A percentile compares a stretch with the other conserved stretches of the same genome.
Evolutionary conservation across 176 grass and related monocot genomes (phyloP).

Genomic region (Luzula sylvatica): DNA sequence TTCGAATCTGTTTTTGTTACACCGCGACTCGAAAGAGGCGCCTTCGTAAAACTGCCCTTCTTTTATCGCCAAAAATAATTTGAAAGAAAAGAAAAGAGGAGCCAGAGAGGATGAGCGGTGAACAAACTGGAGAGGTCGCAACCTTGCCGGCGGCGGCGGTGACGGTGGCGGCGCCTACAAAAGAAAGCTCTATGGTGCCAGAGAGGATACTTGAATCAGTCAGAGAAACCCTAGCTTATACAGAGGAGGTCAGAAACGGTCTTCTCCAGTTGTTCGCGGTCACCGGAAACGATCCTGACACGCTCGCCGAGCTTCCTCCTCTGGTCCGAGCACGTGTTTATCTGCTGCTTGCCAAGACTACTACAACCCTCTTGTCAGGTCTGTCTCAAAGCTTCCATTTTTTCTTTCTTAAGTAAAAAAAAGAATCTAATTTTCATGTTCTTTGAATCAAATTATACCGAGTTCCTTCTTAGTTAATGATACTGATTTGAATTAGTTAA

Average conservation of each 20-base stretch:
- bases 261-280: conserved; percentile 49
- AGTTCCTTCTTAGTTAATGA: too few species aligned
- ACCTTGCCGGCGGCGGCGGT: neutral
- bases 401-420: neutral
- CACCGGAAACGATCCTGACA: conserved; percentile 36
- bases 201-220: conserved; percentile 24
- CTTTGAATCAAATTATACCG: too few species aligned
- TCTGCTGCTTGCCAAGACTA: conserved; percentile 52
- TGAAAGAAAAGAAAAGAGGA: neutral
- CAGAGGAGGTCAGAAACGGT: conserved; percentile 38
- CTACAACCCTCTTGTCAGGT: conserved; percentile 52
- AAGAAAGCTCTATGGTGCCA: conserved; percentile 31
- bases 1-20: too few species aligned
- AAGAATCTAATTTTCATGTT: too few species aligned
- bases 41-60: neutral
- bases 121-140: neutral
- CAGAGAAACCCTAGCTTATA: conserved; percentile 39
- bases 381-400: neutral
- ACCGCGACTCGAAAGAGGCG: too few species aligned
- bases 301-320: conserved; percentile 53
- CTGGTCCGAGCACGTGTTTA: conserved; percentile 52
- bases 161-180: conserved; percentile 5
- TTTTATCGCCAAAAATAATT: neutral
- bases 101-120: neutral
- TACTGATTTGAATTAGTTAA: too few species aligned